Conservation (phyloP, 2,329 filamentous ascomycete species). For the Malbranchea cinnamomea region DNA sequence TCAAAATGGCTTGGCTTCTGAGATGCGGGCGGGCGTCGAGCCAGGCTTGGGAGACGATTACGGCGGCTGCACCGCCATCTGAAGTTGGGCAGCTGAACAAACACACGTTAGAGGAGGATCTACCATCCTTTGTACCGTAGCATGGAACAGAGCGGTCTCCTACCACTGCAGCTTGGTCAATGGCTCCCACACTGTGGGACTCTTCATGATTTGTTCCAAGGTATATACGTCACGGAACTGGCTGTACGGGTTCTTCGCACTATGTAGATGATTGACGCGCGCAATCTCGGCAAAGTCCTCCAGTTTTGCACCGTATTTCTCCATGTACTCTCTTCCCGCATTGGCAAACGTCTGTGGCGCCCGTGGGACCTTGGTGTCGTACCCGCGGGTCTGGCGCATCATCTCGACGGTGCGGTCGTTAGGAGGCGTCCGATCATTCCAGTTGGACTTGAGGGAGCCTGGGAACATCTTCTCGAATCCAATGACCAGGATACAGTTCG, state of each 20-base stretch:
- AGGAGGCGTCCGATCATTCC: conserved; percentile 9
- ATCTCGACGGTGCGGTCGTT: conserved; percentile 6
- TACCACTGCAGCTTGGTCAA: conserved; percentile 10
- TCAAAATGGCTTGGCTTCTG: conserved; percentile 10
- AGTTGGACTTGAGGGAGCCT: conserved; percentile 10
- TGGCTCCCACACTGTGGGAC: conserved; percentile 8
- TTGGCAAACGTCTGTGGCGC: conserved; percentile 13
- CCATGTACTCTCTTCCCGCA: conserved; percentile 12
- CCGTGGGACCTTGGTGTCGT: too few relatives aligned
- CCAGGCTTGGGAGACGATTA: conserved; percentile 12
- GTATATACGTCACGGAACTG: conserved; percentile 12
- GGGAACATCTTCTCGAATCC: conserved; percentile 16
- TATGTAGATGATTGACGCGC: conserved; percentile 12
- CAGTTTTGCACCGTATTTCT: conserved; percentile 12
- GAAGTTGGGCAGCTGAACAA: conserved; percentile 9
- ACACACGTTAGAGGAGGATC: too few relatives aligned
- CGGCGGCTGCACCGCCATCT: conserved; percentile 11
- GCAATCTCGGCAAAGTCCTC: conserved; percentile 12
- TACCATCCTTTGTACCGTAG: too few relatives aligned
- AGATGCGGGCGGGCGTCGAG: conserved; percentile 9
- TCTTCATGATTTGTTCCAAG: conserved; percentile 10
- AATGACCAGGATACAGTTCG: conserved; percentile 13
- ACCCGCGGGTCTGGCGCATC: too few relatives aligned
- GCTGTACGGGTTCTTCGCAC: conserved; percentile 11
- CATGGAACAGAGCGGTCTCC: too few relatives aligned